Base-by-base conservation (phyloP, 2,329 filamentous ascomycete genomes). In the Scolecobasidium constrictum region DNA sequence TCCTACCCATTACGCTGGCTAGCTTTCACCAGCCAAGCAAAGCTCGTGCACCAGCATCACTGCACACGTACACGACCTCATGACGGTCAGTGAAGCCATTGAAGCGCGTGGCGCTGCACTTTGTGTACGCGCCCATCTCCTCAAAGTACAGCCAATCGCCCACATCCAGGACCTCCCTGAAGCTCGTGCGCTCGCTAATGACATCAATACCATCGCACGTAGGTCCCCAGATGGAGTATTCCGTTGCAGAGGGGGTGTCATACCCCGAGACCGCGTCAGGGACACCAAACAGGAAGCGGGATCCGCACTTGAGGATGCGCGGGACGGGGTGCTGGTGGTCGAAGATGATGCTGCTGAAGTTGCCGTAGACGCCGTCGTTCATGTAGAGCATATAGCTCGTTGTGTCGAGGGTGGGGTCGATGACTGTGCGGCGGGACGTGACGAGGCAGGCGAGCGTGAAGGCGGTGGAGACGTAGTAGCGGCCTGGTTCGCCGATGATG, bases 61-160 rank as follows among this genome's bases (percentile, higher is more conserved):
- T 95, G 61, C 83, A 94, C 53, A 96, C 83, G 59, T 96, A 96
- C 50, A 96, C 80, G 49, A 93, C 83, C 55, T 94, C 84, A 62
- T 98, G 92, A 53, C 79, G 74, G 64, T 96, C 86, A 43, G 81
- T 84, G 66, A 96, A 98, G 49, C 92, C 92, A 54, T 98, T 98
- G 80, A 98, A 98, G 58, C 83, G 81, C 45, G 92, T 98, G 49
- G 92, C 90, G 47, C 87, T 95, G 72, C 90, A 96, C 73, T 88
- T 94, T 53, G 92, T 96, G 65, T 98, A 98, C 18, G 92, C 58
- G 43, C 92, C 92, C 92, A 98, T 98, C 48, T 94, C 79, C 67
- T 95, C 86, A 64, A 98, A 98, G 69, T 94, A 98, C 43, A 98
- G 73, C 92, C 92, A 98, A 63, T 98, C 92, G 41, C 92, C 92